Evolutionary conservation across 2,329 filamentous ascomycete genomes (phyloP), one percentile per base, ranked within the genome.

Genomic region (Neopestalotiopsis clavispora): DNA sequence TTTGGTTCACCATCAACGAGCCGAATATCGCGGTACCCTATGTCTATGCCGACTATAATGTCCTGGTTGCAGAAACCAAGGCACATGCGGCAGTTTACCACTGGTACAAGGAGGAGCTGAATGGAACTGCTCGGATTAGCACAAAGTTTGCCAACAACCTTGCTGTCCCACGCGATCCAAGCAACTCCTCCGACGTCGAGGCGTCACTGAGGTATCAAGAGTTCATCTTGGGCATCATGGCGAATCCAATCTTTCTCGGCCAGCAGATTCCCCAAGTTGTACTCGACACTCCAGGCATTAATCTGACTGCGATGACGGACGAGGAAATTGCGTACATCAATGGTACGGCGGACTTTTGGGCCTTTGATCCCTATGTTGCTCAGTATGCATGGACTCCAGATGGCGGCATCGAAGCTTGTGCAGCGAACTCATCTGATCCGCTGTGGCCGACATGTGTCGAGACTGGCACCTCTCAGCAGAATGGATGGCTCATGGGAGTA

Each of bases 401-500:
- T 4, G 78, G 77, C 9, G 86, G 84, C 1, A 81, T 88, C 60
- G 76, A 80, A 0, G 80, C 80, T 4, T 90, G 88, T 72, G 80
- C 84, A 1, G 70, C 78, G 6, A 84, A 89, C 72, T 72, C 76
- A 1, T 81, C 79, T 5, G 81, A 84, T 38, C 72, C 83, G 0
- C 78, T 84, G 9, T 84, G 82, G 23, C 88, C 88, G 0, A 84
- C 84, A 69, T 90, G 88, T 71, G 86, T 87, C 1, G 82, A 80
- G 0, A 82, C 86, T 68, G 82, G 81, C 12, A 84, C 79, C 0
- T 78, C 75, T 1, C 85, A 85, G 52, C 76, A 80, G 1, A 83
- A 83, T 38, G 87, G 87, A 2, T 90, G 88, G 88, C 80, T 86
- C 71, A 86, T 90, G 63, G 88, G 88, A 23, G 88, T 89, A 70